A percentile compares a stretch with the other conserved stretches of the same genome.
phyloP scores from a whole-genome alignment of 345 rosid genomes.

The Syzygium oleosum region DNA sequence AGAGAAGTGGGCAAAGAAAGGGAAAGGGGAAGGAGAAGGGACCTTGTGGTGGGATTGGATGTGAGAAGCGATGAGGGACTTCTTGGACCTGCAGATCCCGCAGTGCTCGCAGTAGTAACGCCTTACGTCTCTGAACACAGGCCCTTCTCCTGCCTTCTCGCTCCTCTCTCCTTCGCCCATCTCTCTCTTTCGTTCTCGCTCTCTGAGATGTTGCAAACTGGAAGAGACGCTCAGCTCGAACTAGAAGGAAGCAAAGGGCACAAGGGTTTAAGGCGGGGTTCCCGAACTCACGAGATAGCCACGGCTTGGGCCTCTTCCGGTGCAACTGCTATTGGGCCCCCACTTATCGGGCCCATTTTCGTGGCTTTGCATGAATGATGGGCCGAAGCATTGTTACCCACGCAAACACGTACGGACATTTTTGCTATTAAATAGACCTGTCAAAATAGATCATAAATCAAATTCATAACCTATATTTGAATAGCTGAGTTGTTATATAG shows the following conservation, averaged over 20 bases:
- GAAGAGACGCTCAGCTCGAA: not conserved
- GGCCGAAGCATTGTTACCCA: no score
- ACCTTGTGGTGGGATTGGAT: conserved; percentile 51
- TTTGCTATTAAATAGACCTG: no score
- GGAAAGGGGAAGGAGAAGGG: not conserved
- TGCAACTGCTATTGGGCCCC: no score
- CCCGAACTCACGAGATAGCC: no score
- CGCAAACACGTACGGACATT: no score
- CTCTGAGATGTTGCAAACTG: not conserved
- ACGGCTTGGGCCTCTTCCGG: no score
- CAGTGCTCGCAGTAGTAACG: conserved; percentile 72
- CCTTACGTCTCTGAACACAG: conserved; percentile 42
- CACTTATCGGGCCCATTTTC: no score
- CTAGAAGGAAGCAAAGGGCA: no score
- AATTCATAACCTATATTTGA: not conserved
- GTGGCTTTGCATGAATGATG: no score
- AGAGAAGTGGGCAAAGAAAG: not conserved
- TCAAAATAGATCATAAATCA: not conserved
- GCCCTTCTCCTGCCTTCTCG: not conserved
- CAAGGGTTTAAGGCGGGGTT: no score
- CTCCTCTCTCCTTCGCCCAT: conserved; percentile 19
- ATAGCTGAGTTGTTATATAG: fast-evolving
- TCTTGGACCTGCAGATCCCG: conserved; percentile 85
- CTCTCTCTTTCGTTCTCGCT: conserved; percentile 5
- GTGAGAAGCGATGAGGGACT: conserved; percentile 58